These are phyloP conservation scores for Backusella westeae DNA, from an alignment of 192 early-diverging fungal genomes.

Conservation along the genomic window DNA sequence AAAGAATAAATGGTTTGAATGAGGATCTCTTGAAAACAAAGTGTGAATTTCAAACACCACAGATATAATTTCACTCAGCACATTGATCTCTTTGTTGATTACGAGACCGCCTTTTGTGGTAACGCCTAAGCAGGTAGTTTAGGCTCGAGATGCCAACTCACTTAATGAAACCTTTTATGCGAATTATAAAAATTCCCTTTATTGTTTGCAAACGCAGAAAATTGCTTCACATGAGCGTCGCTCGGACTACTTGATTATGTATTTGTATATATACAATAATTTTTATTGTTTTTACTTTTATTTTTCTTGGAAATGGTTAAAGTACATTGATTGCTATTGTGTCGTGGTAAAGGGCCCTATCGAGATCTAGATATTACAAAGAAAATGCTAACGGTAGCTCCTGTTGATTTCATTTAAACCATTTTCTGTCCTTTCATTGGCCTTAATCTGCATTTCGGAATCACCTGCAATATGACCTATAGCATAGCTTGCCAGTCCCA, in stretches of 20 bases:
- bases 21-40: neutral
- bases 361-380: neutral
- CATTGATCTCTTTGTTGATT: neutral
- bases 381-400: neutral
- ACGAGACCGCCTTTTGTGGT: neutral
- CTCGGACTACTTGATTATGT: neutral
- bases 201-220: neutral
- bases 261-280: neutral
- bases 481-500: slow-evolving; percentile 15
- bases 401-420: slow-evolving; percentile 22
- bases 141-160: neutral
- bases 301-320: neutral
- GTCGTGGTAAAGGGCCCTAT: neutral
- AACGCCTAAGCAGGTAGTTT: neutral
- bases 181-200: too few relatives aligned
- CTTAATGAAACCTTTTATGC: neutral
- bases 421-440: slow-evolving; percentile 9
- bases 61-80: too few relatives aligned
- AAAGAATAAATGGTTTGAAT: neutral
- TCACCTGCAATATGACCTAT: slow-evolving; percentile 28
- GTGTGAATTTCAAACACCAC: too few relatives aligned
- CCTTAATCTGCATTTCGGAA: slow-evolving; percentile 25
- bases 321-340: neutral
- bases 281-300: neutral
- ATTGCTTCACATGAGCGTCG: too few relatives aligned